Conservation (phyloP, 1,139 yeast genomes). For the Candida sanyaensis region DNA sequence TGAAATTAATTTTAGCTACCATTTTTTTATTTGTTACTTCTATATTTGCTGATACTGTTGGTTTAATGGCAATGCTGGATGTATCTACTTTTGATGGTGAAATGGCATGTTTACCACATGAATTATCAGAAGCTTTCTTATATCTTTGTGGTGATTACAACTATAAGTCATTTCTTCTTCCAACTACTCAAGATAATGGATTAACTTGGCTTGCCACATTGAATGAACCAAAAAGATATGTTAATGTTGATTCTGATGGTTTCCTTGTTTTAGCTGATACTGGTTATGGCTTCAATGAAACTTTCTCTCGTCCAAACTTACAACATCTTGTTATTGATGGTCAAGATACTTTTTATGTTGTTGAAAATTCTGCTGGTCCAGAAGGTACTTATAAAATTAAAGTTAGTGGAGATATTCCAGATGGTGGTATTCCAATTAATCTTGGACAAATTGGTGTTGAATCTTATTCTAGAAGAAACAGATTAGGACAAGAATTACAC, state of each 20-base stretch:
- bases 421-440: neutral
- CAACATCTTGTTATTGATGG: neutral
- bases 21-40: too few relatives aligned
- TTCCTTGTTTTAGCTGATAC: neutral
- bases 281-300: neutral
- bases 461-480: neutral
- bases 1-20: too few relatives aligned
- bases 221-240: neutral
- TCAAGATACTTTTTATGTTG: neutral
- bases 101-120: too few relatives aligned
- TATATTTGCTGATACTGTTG: too few relatives aligned
- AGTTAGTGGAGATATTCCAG: neutral
- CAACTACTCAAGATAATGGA: too few relatives aligned
- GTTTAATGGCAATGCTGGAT: too few relatives aligned
- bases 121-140: too few relatives aligned
- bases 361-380: neutral
- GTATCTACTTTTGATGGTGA: too few relatives aligned
- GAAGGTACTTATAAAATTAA: neutral
- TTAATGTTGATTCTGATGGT: neutral
- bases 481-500: too few relatives aligned
- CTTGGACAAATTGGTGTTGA: neutral
- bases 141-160: too few relatives aligned
- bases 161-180: too few relatives aligned
- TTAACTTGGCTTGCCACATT: too few relatives aligned
- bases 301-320: neutral